Evolutionary conservation across 192 early-diverging fungal species (phyloP), one percentile per base, ranked within the genome.

Genomic region (Allomyces macrogynus): DNA sequence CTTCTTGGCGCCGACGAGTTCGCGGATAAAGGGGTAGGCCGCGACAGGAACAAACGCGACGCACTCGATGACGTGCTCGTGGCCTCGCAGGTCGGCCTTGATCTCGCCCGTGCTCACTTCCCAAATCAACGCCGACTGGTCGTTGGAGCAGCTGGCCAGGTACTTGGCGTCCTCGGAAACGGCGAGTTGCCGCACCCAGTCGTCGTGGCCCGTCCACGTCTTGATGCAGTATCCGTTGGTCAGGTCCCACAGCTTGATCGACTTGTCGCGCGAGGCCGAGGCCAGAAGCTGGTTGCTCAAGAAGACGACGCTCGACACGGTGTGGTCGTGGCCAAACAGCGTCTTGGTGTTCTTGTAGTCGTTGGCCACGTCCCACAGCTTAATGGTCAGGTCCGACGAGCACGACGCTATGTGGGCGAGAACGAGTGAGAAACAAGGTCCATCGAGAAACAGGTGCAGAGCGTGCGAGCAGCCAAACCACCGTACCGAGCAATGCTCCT

Each of bases 11-110:
- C 86, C 91, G 57, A 81, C 73, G 62, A 93, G 75, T 60, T 86
- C 84, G 22, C 81, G 78, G 61, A 93, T 78, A 62, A 68, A 77
- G n/a, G 83, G 73, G 63, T 86, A 81, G 5, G 87, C 76, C 24
- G 66, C 73, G 16, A 72, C 63, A 10, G 94, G 94, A 16, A 85
- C 89, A 78, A 93, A 97, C 20, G 80, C 80, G 1, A 89, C 84
- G 61, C 86, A 89, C 69, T 97, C 94, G 32, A 97, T 87, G 20
- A 96, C 92, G 68, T 97, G 90, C 16, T 89, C 89, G 72, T 97
- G 94, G 22, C 90, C 93, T 40, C 88, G 78, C 71, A 95, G 76
- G 60, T 91, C 89, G 66, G 74, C 77, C 67, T 86, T 85, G 68
- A 78, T 80, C 61, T 90, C 89, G 61, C 89, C 89, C 9, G 81